phyloP scores from a whole-genome alignment of 2,329 filamentous ascomycete genomes.

The Cylindrodendrum hubeiense region DNA sequence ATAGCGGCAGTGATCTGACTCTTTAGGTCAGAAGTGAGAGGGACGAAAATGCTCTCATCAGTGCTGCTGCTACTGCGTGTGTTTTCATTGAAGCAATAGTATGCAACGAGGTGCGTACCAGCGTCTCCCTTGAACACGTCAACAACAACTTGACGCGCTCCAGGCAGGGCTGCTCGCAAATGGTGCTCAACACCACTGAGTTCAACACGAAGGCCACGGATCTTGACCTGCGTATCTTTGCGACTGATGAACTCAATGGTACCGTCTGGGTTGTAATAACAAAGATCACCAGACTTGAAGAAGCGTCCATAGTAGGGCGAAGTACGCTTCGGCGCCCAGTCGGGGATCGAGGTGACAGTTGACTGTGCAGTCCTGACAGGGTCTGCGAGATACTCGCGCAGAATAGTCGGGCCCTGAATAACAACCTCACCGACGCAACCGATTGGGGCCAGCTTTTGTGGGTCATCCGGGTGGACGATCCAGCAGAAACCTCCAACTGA shows the following conservation, averaged over 20 bases:
- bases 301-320: conserved; percentile 15
- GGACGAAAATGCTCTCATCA: background rate
- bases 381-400: conserved; percentile 39
- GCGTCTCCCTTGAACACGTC: conserved; percentile 2
- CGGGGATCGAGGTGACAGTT: conserved; percentile 46
- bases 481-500: conserved; percentile 25
- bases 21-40: background rate
- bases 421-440: conserved; percentile 44
- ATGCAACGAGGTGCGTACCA: background rate
- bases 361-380: conserved; percentile 34
- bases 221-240: conserved; percentile 67
- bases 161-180: background rate
- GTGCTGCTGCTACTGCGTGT: background rate
- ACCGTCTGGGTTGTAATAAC: conserved; percentile 48
- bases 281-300: conserved; percentile 42
- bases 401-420: conserved; percentile 43
- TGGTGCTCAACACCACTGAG: conserved; percentile 42
- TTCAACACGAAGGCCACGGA: conserved; percentile 67
- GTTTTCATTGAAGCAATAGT: background rate
- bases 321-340: conserved; percentile 32
- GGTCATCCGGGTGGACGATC: conserved; percentile 42
- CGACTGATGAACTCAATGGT: conserved; percentile 58
- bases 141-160: background rate
- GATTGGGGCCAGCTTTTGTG: conserved; percentile 36
- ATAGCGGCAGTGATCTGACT: background rate